Percentiles rank a stretch among this genome's conserved stretches.
Conservation (phyloP, 495 filamentous ascomycete species). For the Neurospora sublineolata region DNA sequence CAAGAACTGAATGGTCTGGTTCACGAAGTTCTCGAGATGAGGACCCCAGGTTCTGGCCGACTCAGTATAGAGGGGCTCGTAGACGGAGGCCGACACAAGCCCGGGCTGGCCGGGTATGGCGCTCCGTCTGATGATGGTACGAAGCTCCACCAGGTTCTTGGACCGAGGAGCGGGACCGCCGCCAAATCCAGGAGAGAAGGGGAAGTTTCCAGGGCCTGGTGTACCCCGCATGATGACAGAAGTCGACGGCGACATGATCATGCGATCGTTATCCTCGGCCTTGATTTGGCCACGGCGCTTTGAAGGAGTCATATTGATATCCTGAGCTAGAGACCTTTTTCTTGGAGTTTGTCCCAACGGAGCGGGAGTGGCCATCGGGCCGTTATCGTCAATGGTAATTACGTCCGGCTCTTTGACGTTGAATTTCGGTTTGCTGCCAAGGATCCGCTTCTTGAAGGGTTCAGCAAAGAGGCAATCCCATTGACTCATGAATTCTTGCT, state of each 20-base stretch:
- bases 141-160: slow-evolving; percentile 23
- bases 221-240: not conserved
- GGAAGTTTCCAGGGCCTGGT: not conserved
- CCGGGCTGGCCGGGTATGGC: slow-evolving; percentile 34
- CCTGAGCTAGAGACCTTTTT: slow-evolving; percentile 10
- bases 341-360: slow-evolving; percentile 2
- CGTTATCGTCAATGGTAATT: slow-evolving; percentile 18
- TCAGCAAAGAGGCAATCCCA: slow-evolving; percentile 21
- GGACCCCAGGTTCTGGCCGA: slow-evolving; percentile 26
- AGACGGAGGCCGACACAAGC: slow-evolving; percentile 29
- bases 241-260: not conserved
- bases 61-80: slow-evolving; percentile 26
- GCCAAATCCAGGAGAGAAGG: not conserved
- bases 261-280: slow-evolving; percentile 4
- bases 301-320: not conserved
- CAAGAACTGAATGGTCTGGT: slow-evolving; percentile 23
- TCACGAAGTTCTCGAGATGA: slow-evolving; percentile 24
- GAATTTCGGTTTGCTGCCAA: slow-evolving; percentile 33
- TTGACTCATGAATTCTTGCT: slow-evolving; percentile 17
- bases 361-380: slow-evolving; percentile 12
- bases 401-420: slow-evolving; percentile 18
- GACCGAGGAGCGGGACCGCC: not conserved
- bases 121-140: slow-evolving; percentile 22
- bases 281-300: slow-evolving; percentile 9
- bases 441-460: slow-evolving; percentile 24